Conservation (phyloP, 176 grass and related monocot species). For the Cocos nucifera region DNA sequence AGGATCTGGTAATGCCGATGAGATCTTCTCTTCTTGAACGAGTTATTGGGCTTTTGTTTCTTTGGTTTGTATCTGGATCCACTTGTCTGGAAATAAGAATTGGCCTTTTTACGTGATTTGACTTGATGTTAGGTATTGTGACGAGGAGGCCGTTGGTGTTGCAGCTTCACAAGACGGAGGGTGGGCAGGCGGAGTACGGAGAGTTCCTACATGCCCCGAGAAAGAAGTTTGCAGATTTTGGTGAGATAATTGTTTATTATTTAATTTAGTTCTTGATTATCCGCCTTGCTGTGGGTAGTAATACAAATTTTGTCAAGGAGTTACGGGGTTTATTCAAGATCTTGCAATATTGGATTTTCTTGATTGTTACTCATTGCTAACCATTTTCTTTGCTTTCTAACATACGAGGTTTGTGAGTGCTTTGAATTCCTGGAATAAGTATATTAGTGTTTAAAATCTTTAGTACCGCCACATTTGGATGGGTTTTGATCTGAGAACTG, state of each 20-base stretch:
- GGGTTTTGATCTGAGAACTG: too few relatives aligned
- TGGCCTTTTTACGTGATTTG: not conserved
- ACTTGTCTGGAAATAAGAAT: slow-evolving; percentile 11
- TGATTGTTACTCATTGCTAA: too few relatives aligned
- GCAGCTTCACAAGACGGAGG: slow-evolving; percentile 88
- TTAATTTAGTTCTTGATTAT: not conserved
- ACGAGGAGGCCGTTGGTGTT: slow-evolving; percentile 91
- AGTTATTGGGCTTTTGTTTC: slow-evolving; percentile 15
- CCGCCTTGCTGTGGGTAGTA: too few relatives aligned
- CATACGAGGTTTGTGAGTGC: too few relatives aligned
- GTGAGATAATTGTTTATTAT: slow-evolving; percentile 24
- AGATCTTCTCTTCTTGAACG: not conserved
- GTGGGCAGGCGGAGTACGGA: slow-evolving; percentile 62
- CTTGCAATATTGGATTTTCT: too few relatives aligned
- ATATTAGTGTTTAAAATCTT: too few relatives aligned
- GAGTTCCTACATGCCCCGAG: slow-evolving; percentile 90
- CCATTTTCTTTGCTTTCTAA: too few relatives aligned
- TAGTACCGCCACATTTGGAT: too few relatives aligned
- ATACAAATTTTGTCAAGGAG: too few relatives aligned
- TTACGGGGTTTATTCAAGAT: too few relatives aligned
- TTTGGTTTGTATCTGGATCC: slow-evolving; percentile 2
- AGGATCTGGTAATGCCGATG: slow-evolving; percentile 83
- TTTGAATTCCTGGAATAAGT: too few relatives aligned
- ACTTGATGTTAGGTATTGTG: slow-evolving; percentile 58
- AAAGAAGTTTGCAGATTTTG: slow-evolving; percentile 71